Base-by-base conservation (phyloP, 805 yeast species). In the Starmerella geochares region DNA sequence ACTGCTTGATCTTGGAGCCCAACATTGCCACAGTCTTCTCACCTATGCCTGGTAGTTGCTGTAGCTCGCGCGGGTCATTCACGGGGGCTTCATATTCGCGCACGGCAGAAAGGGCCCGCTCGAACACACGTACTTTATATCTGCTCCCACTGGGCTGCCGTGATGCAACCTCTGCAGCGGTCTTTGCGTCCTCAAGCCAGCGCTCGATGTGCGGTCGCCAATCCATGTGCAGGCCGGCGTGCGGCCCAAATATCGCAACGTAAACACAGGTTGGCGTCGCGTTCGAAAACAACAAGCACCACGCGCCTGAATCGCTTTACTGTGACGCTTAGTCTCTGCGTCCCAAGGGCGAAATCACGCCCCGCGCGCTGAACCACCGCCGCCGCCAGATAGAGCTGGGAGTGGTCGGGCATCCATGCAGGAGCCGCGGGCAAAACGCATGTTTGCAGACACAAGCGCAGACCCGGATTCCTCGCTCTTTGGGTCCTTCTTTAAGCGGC, bases 31-130 rank as follows among this genome's bases (percentile, higher is more conserved):
- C 77, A 7, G 84, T 79, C 49, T 80, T 79, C 11, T 77, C 81
- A 0, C 97, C 97, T 31, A 90, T 73, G 41, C 71, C 83, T 50
- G 75, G 80, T 37, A 90, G 71, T 56, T 71, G 70, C 14, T 65
- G 64, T 39, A 90, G 68, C 46, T 83, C 80, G 28, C 67, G 66
- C 0, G 92, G 75, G 31, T 55, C 54, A 2, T 29, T 9, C 9
- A 54, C 49, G n/a, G 44, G 36, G 3, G 38, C 49, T 1, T 29
- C 17, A 33, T 25, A 9, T 16, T 28, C 29, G 16, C 24, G 38
- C 20, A 56, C 21, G 10, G 57, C 50, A 16, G 38, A 31, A 3
- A 55, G 33, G 24, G 58, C 58, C 11, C 47, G 37, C 16, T 47
- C 52, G 14, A 47, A 25, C 5, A 53, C 52, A 3, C 29, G 29